Evolutionary conservation across 164 flowering plant species (phyloP).

Genomic region (Brasenia schreberi): DNA sequence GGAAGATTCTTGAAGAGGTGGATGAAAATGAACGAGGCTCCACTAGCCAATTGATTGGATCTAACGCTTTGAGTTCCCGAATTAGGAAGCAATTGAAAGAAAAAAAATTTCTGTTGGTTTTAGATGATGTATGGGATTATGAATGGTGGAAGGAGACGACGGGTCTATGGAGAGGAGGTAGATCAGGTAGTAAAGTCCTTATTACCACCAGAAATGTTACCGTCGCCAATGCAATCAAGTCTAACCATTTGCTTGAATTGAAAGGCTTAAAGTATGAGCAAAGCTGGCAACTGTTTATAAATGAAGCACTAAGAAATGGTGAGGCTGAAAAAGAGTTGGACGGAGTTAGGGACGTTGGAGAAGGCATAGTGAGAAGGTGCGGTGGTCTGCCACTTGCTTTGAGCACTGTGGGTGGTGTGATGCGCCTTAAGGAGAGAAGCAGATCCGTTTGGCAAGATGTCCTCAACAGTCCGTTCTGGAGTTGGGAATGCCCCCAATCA

Average conservation of each 20-base stretch:
- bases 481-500: background rate
- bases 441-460: background rate
- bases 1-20: background rate
- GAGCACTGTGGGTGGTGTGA: background rate
- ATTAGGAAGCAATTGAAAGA: background rate
- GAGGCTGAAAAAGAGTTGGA: background rate
- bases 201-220: background rate
- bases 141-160: background rate
- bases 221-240: background rate
- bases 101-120: background rate
- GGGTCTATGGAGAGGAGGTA: background rate
- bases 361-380: background rate
- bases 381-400: background rate
- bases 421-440: background rate
- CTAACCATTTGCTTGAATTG: background rate
- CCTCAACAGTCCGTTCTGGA: background rate
- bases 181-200: background rate
- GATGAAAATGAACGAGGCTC: background rate
- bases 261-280: background rate
- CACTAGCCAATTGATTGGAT: too few species aligned
- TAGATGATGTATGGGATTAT: constrained; percentile 1
- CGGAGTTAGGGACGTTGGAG: background rate
- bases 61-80: background rate
- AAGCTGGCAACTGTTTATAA: background rate
- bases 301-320: background rate